These are phyloP conservation scores for Zygosaccharomyces siamensis DNA, from an alignment of 805 yeast species.

Conservation along the genomic window DNA sequence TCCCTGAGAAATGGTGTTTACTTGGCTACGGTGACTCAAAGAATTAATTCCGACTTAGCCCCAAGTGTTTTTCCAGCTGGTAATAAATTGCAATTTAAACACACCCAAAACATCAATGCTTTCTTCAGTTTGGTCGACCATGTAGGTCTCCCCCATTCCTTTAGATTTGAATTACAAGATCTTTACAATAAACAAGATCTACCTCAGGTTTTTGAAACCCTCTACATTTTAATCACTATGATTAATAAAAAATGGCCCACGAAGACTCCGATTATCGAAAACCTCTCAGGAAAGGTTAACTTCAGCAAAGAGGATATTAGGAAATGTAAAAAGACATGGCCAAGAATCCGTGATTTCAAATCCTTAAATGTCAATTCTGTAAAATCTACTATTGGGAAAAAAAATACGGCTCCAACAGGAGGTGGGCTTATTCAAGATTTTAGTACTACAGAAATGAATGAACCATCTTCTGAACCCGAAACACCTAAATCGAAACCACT, in stretches of 20 bases:
- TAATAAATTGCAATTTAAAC: conserved; percentile 73
- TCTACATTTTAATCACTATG: conserved; percentile 81
- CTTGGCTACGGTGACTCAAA: conserved; percentile 71
- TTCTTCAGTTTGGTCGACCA: conserved; percentile 68
- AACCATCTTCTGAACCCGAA: background rate
- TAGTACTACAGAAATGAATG: conserved; percentile 4
- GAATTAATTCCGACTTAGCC: conserved; percentile 62
- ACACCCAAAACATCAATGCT: conserved; percentile 85
- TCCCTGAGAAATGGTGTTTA: conserved; percentile 79
- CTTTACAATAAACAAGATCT: conserved; percentile 85
- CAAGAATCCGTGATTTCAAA: conserved; percentile 73
- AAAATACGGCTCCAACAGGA: conserved; percentile 7
- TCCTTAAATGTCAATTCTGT: conserved; percentile 41
- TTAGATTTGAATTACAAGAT: conserved; percentile 88
- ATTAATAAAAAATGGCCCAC: conserved; percentile 51
- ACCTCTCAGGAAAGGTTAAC: conserved; percentile 55
- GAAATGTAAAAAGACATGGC: conserved; percentile 57
- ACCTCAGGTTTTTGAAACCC: conserved; percentile 89
- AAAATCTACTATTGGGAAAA: conserved; percentile 15
- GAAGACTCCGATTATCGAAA: conserved; percentile 55
- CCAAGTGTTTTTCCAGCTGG: conserved; percentile 51
- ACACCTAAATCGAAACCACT: background rate
- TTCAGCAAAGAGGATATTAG: conserved; percentile 63
- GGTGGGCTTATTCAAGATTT: conserved; percentile 27
- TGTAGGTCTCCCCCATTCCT: conserved; percentile 78